Percentiles rank a stretch among this genome's conserved stretches.
These are phyloP conservation scores for Leptographium lundbergii DNA, from an alignment of 2,329 filamentous ascomycete species.

Conservation along the genomic window DNA sequence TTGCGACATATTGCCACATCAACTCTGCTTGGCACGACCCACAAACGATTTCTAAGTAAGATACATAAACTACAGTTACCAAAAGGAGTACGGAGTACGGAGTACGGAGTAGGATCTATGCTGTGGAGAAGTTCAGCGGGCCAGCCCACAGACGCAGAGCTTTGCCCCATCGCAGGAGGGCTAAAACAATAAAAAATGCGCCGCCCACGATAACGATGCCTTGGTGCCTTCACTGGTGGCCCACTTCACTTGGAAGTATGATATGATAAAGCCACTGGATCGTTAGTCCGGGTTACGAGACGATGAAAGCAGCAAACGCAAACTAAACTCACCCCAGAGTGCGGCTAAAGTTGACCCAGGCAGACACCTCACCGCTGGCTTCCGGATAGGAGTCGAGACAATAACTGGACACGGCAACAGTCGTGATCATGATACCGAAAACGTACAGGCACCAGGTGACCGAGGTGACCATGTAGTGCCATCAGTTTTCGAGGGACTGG, in stretches of 20 bases:
- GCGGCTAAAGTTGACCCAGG: slow-evolving; percentile 37
- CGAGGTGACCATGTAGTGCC: slow-evolving; percentile 38
- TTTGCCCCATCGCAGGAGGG: slow-evolving; percentile 19
- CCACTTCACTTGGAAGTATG: slow-evolving; percentile 41
- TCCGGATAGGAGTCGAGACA: slow-evolving; percentile 42
- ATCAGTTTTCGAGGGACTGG: slow-evolving; percentile 33
- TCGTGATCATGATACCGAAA: slow-evolving; percentile 42
- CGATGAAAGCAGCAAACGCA: neutral
- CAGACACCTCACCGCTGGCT: slow-evolving; percentile 38
- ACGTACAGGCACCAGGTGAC: slow-evolving; percentile 40
- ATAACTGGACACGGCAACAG: slow-evolving; percentile 38
- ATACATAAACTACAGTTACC: no score
- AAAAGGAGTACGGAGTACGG: no score
- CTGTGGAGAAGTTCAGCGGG: slow-evolving; percentile 19
- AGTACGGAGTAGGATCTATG: slow-evolving; percentile 4
- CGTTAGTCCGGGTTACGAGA: no score
- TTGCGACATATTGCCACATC: no score
- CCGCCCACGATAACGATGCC: slow-evolving; percentile 26
- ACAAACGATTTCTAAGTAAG: no score
- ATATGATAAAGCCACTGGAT: slow-evolving; percentile 31
- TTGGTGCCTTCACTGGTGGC: slow-evolving; percentile 28
- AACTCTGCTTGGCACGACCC: no score
- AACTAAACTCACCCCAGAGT: slow-evolving; percentile 22
- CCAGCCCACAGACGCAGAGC: slow-evolving; percentile 19
- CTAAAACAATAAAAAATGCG: slow-evolving; percentile 15